phyloP scores from a whole-genome alignment of 345 rosid species.

The Bruguiera parviflora region DNA sequence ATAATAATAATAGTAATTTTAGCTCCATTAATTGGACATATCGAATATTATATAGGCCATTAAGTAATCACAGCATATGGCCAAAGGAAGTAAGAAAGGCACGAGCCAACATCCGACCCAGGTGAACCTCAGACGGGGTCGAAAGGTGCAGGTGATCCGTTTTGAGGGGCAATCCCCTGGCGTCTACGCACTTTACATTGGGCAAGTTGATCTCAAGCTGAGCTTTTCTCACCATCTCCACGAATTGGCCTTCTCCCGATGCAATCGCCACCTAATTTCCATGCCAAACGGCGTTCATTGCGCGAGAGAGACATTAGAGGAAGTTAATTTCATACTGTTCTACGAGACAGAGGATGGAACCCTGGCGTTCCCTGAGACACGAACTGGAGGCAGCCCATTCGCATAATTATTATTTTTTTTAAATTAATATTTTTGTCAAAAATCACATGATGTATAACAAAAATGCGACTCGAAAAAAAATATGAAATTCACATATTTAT shows the following conservation, averaged over 20 bases:
- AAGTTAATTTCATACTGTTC: background rate
- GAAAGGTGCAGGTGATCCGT: slow-evolving; percentile 39
- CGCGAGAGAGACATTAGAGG: too few species aligned
- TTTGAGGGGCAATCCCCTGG: slow-evolving; percentile 36
- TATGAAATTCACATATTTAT: too few species aligned
- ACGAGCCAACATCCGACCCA: slow-evolving; percentile 26
- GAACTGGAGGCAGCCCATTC: too few species aligned
- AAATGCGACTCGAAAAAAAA: too few species aligned
- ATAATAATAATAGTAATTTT: too few species aligned
- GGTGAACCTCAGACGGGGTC: slow-evolving; percentile 25
- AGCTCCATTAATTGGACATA: too few species aligned
- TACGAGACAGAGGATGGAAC: background rate
- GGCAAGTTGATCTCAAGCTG: slow-evolving; percentile 26
- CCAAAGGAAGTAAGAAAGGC: slow-evolving; percentile 20
- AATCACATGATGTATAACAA: too few species aligned
- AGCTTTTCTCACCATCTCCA: slow-evolving; percentile 31
- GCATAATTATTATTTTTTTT: too few species aligned
- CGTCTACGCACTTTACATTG: slow-evolving; percentile 38
- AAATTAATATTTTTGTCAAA: background rate
- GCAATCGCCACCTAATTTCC: slow-evolving; percentile 36
- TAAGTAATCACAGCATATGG: background rate
- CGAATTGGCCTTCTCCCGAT: slow-evolving; percentile 36
- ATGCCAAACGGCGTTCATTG: background rate
- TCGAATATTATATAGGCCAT: too few species aligned
- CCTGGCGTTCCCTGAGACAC: too few species aligned